Conservation (phyloP, 2,329 filamentous ascomycete genomes). For the Ploettnerulaceae sp. region DNA sequence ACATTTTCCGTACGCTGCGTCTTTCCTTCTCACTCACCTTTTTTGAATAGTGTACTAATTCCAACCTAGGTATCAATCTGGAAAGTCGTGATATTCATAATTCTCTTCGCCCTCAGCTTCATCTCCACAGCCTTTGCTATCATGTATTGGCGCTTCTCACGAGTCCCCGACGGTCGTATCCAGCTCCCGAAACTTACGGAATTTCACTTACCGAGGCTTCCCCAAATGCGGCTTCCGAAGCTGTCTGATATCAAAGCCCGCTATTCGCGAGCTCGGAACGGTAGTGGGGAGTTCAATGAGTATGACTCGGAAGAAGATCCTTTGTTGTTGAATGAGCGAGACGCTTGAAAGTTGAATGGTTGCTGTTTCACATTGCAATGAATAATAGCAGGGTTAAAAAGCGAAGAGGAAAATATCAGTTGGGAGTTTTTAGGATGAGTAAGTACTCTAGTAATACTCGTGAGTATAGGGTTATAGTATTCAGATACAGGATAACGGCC, state of each 20-base stretch:
- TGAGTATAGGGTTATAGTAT: too few species aligned
- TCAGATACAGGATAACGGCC: too few species aligned
- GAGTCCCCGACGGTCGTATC: background rate
- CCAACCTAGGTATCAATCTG: background rate
- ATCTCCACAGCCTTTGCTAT: background rate
- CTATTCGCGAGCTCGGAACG: too few species aligned
- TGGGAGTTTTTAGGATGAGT: too few species aligned
- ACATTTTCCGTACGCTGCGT: conserved; percentile 14
- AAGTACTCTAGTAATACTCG: too few species aligned
- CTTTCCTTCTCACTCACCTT: background rate
- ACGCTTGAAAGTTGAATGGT: too few species aligned
- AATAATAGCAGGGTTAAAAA: too few species aligned
- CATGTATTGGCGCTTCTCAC: background rate
- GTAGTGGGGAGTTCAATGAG: too few species aligned
- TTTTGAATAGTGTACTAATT: background rate
- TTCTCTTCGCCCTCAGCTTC: background rate
- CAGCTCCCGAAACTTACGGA: conserved; percentile 1
- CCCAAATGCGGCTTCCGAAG: background rate
- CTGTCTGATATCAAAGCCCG: background rate
- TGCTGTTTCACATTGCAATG: too few species aligned
- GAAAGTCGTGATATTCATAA: background rate
- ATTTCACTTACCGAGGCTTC: background rate
- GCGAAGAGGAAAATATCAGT: too few species aligned
- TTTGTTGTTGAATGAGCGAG: background rate
- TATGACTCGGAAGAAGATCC: background rate